phyloP scores from a whole-genome alignment of 1,284 basidiomycete species.

The Lentinula novae-zelandiae region DNA sequence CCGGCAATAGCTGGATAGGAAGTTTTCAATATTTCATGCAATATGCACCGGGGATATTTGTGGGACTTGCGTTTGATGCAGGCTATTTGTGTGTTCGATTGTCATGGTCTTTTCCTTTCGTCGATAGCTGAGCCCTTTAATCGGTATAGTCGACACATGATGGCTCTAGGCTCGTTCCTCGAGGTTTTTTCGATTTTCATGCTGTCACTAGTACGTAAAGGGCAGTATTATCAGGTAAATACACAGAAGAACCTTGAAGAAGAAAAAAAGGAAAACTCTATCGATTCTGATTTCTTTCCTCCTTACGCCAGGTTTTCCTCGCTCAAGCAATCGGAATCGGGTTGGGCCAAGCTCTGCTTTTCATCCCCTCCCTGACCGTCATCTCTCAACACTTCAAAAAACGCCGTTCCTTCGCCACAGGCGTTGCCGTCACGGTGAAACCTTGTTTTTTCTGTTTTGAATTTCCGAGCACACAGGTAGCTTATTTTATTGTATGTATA shows the following conservation, averaged over 20 bases:
- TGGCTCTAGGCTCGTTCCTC: slow-evolving; percentile 30
- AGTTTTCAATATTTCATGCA: slow-evolving; percentile 41
- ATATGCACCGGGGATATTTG: slow-evolving; percentile 35
- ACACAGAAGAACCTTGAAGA: neutral
- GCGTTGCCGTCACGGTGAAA: slow-evolving; percentile 43
- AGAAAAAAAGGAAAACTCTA: neutral
- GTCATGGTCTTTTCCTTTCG: neutral
- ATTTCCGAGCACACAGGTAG: neutral
- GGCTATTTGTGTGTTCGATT: slow-evolving; percentile 36
- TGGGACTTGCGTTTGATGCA: slow-evolving; percentile 39
- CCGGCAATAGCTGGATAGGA: slow-evolving; percentile 38
- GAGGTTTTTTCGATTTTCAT: slow-evolving; percentile 39
- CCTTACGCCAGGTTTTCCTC: slow-evolving; percentile 33
- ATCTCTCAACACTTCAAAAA: slow-evolving; percentile 44
- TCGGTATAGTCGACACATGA: slow-evolving; percentile 32
- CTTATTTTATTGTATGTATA: neutral
- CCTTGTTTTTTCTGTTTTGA: neutral
- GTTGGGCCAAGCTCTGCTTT: slow-evolving; percentile 45
- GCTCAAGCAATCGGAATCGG: slow-evolving; percentile 51
- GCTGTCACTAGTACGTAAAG: slow-evolving; percentile 33
- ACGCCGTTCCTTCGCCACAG: slow-evolving; percentile 46
- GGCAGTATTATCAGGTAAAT: slow-evolving; percentile 36
- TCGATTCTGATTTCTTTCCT: neutral
- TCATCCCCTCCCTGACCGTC: slow-evolving; percentile 47
- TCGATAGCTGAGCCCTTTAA: neutral